These are phyloP conservation scores for Microascus cirrosus DNA, from an alignment of 2,329 filamentous ascomycete species.

Conservation along the genomic window DNA sequence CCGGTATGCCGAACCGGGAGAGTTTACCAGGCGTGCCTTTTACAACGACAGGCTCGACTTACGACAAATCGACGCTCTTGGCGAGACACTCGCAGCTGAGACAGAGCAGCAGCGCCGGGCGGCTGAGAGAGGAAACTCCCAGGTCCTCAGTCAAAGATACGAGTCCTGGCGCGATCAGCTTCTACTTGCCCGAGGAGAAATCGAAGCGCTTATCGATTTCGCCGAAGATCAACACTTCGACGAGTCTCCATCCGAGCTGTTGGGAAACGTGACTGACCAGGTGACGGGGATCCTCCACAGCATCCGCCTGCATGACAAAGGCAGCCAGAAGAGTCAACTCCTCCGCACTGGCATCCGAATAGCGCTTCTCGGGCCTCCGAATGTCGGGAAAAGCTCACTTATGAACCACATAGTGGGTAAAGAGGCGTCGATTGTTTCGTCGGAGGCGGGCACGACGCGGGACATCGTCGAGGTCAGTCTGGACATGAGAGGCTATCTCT, in stretches of 20 bases:
- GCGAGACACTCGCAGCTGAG: slow-evolving; percentile 53
- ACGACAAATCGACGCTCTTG: slow-evolving; percentile 64
- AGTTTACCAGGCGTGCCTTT: slow-evolving; percentile 91
- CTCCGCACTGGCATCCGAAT: slow-evolving; percentile 76
- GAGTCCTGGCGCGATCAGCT: slow-evolving; percentile 71
- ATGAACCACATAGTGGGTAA: slow-evolving; percentile 83
- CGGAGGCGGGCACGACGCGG: slow-evolving; percentile 84
- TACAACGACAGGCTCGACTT: slow-evolving; percentile 76
- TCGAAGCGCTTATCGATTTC: slow-evolving; percentile 95
- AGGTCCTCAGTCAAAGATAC: slow-evolving; percentile 61
- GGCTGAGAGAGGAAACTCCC: slow-evolving; percentile 68
- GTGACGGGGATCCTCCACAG: slow-evolving; percentile 48
- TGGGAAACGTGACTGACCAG: slow-evolving; percentile 56
- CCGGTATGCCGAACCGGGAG: slow-evolving; percentile 86
- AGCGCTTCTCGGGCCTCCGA: slow-evolving; percentile 80
- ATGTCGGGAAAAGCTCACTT: slow-evolving; percentile 88
- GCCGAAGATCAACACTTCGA: slow-evolving; percentile 97
- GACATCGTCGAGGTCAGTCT: slow-evolving; percentile 89
- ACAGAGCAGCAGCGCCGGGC: slow-evolving; percentile 90
- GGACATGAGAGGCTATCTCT: slow-evolving; percentile 81
- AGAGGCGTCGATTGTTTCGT: slow-evolving; percentile 90
- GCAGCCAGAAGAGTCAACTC: slow-evolving; percentile 72
- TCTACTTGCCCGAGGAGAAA: slow-evolving; percentile 72
- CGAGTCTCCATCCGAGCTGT: slow-evolving; percentile 64
- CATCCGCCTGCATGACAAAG: slow-evolving; percentile 60